A percentile compares a stretch with the other conserved stretches of the same genome.
Evolutionary conservation across 495 filamentous ascomycete genomes (phyloP).

Genomic region (Barbatosphaeria neglecta): DNA sequence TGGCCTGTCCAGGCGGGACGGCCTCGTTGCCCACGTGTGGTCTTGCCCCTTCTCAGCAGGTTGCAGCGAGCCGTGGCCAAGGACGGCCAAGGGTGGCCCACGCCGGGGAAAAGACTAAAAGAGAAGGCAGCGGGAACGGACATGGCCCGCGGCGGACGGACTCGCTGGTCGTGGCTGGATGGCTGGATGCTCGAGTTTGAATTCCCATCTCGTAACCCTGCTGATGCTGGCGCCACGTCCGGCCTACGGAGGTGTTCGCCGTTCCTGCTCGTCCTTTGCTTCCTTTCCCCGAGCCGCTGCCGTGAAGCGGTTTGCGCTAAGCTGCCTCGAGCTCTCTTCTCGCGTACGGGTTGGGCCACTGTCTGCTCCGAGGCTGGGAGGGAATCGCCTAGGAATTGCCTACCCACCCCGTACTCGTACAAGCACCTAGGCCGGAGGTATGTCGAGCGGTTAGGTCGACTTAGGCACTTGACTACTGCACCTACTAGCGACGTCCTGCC

Average conservation of each 20-base stretch:
- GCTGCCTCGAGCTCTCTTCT: background rate
- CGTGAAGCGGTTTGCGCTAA: background rate
- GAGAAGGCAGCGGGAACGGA: background rate
- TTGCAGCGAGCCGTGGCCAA: too few species aligned
- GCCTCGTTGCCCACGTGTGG: background rate
- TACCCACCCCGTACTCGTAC: too few species aligned
- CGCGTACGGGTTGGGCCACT: background rate
- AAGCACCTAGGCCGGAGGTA: too few species aligned
- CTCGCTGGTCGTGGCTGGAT: too few species aligned
- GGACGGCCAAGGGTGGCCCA: too few species aligned
- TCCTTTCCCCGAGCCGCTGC: background rate
- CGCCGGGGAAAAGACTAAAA: background rate
- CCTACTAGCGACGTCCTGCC: too few species aligned
- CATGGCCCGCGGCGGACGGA: background rate
- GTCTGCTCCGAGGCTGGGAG: too few species aligned
- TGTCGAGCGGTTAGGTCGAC: too few species aligned
- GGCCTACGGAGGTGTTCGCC: background rate
- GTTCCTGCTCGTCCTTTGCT: too few species aligned
- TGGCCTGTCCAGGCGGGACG: background rate
- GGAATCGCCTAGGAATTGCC: too few species aligned
- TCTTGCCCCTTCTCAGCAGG: background rate
- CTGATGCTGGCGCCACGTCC: background rate
- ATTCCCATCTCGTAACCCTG: background rate
- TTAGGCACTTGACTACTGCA: too few species aligned
- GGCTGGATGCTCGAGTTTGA: too few species aligned